A percentile compares a stretch with the other conserved stretches of the same genome.
phyloP scores from a whole-genome alignment of 768 basidiomycete species.

The Pholiota molesta region DNA sequence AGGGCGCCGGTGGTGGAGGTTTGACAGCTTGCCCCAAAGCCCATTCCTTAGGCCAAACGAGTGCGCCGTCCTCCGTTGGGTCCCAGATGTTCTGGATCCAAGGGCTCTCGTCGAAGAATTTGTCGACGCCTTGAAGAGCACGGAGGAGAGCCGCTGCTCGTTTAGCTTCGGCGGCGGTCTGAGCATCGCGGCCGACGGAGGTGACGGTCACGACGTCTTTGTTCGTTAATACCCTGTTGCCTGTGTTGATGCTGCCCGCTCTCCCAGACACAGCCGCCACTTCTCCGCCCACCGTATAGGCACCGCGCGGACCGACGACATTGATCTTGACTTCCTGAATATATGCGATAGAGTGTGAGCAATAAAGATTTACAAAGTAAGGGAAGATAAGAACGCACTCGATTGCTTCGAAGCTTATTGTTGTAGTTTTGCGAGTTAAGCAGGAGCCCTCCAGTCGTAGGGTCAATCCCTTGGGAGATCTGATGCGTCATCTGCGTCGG shows the following conservation, averaged over 20 bases:
- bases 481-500: conserved; percentile 47
- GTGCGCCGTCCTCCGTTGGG: conserved; percentile 26
- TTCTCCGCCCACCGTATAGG: conserved; percentile 44
- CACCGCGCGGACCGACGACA: conserved; percentile 29
- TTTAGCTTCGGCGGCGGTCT: conserved; percentile 60
- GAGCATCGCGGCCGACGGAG: conserved; percentile 56
- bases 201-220: conserved; percentile 43
- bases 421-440: conserved; percentile 42
- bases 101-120: conserved; percentile 40
- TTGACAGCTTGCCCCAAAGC: neutral
- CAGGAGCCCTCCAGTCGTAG: conserved; percentile 21
- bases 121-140: conserved; percentile 43
- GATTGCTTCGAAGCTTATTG: conserved; percentile 27
- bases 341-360: neutral
- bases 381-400: conserved; percentile 36
- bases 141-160: conserved; percentile 43
- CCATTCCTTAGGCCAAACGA: conserved; percentile 46
- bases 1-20: neutral
- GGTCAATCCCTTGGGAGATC: conserved; percentile 27
- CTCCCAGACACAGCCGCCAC: conserved; percentile 47
- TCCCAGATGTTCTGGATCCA: conserved; percentile 58
- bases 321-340: conserved; percentile 32
- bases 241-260: conserved; percentile 27
- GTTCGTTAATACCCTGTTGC: conserved; percentile 23
- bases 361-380: neutral